phyloP scores from a whole-genome alignment of 2,329 filamentous ascomycete genomes.

The Diaporthe humulicola region DNA sequence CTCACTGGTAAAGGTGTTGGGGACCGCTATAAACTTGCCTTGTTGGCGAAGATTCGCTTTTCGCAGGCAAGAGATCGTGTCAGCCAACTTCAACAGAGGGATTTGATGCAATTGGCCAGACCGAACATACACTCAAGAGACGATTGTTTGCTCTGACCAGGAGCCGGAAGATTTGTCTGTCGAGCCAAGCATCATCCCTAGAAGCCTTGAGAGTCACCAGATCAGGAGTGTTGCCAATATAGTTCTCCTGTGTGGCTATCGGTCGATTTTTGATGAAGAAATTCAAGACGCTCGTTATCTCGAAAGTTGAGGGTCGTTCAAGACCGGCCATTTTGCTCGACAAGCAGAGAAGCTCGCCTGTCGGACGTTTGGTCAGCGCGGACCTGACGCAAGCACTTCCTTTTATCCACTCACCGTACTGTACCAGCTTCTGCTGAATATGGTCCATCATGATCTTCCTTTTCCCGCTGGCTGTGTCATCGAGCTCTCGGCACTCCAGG shows the following conservation, averaged over 20 bases:
- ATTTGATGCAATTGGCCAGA: too few species aligned
- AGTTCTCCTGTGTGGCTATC: neutral
- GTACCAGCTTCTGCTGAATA: neutral
- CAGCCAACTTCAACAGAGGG: neutral
- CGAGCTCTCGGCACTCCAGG: neutral
- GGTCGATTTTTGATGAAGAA: neutral
- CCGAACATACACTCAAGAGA: neutral
- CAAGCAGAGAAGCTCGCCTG: conserved; percentile 18
- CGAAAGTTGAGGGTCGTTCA: neutral
- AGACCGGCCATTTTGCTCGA: conserved; percentile 2
- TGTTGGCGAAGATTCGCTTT: conserved; percentile 4
- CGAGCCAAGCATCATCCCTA: conserved; percentile 21
- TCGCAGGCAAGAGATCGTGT: neutral
- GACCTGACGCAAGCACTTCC: accelerated
- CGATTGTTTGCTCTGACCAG: neutral
- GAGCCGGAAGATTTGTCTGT: conserved; percentile 1
- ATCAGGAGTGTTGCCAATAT: neutral
- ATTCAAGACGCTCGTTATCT: neutral
- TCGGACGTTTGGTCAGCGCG: neutral
- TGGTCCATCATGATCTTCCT: neutral
- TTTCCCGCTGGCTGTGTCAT: neutral
- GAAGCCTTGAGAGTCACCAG: neutral
- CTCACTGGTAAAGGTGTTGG: accelerated
- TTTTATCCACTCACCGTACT: neutral
- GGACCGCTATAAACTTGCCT: neutral